These are phyloP conservation scores for Ochetophila trinervis DNA, from an alignment of 306 rosid genomes.

Conservation along the genomic window DNA sequence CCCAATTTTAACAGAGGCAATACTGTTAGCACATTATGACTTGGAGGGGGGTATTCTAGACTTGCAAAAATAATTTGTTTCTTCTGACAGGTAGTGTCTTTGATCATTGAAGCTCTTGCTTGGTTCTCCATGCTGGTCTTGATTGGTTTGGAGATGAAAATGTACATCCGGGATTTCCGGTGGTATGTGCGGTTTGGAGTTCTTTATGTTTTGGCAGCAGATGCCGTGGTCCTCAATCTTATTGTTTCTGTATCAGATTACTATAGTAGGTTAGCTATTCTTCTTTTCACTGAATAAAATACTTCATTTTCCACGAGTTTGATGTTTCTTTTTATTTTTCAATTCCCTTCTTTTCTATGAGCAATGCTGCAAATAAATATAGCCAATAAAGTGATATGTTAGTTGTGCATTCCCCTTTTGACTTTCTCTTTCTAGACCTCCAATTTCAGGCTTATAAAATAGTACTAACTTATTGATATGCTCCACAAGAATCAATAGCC, in stretches of 20 bases:
- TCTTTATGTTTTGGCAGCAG: slow-evolving; percentile 68
- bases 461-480: too few relatives aligned
- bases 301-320: neutral
- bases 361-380: neutral
- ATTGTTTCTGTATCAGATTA: slow-evolving; percentile 51
- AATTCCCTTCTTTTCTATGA: slow-evolving; percentile 1
- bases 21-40: neutral
- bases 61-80: slow-evolving; percentile 3
- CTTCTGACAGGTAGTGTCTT: slow-evolving; percentile 38
- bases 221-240: slow-evolving; percentile 65
- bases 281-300: slow-evolving; percentile 1
- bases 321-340: neutral
- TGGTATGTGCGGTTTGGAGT: slow-evolving; percentile 81
- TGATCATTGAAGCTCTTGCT: slow-evolving; percentile 53
- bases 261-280: slow-evolving; percentile 51
- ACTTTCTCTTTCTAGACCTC: too few relatives aligned
- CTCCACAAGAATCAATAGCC: too few relatives aligned
- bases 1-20: neutral
- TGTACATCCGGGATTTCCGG: slow-evolving; percentile 64
- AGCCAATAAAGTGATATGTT: neutral
- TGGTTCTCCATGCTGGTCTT: slow-evolving; percentile 68
- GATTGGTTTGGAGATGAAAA: slow-evolving; percentile 57
- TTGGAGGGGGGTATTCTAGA: slow-evolving; percentile 3
- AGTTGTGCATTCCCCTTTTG: neutral
- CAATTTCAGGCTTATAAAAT: too few relatives aligned